Base-by-base conservation (phyloP, 345 rosid genomes). In the Arabidopsis arenosa region DNA sequence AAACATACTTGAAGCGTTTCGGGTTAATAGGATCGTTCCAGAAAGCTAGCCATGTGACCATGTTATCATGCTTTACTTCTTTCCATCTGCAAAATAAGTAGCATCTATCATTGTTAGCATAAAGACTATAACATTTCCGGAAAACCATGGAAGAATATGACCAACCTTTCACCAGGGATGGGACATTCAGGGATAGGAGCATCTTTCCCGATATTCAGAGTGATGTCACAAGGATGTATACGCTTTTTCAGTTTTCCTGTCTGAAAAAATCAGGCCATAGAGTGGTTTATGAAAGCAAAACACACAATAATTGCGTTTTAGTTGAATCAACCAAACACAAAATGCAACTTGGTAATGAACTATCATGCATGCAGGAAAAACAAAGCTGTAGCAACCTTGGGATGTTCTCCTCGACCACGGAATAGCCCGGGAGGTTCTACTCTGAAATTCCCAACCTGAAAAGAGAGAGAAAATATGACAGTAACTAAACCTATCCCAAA, bases 381-480 rank as follows among this genome's bases (percentile, higher is more conserved):
- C 33, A 52, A 48, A 40, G 64, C 26, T 9, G 63, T 39, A 18
- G 68, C 45, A 81, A 89, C 98, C 97, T 91, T 91, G 35, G 95
- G 96, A 84, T 93, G 98, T 79, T 90, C 94, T 77, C 97, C 97
- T 9, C 96, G 92, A 44, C 97, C 97, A 74, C 86, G 79, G 75
- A 93, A 93, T 65, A 93, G 81, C 26, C 86, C 97, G 61, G 98
- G 98, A 3, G 97, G 98, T 71, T 91, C 98, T 75, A 90, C 93
- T 80, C 84, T 87, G 82, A 86, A 93, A 80, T 87, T 91, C 44
- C 93, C 98, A 63, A 91, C 91, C 98, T 93, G 87, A 70, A 74
- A 79, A 23, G 65, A 21, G 15, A 67, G 43, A 21, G n/a, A 21
- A 35, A 70, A 53, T 33, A 41, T 43, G 43, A 11, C 28, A 70